phyloP scores from a whole-genome alignment of 768 basidiomycete genomes.

The Mycena amicta region DNA sequence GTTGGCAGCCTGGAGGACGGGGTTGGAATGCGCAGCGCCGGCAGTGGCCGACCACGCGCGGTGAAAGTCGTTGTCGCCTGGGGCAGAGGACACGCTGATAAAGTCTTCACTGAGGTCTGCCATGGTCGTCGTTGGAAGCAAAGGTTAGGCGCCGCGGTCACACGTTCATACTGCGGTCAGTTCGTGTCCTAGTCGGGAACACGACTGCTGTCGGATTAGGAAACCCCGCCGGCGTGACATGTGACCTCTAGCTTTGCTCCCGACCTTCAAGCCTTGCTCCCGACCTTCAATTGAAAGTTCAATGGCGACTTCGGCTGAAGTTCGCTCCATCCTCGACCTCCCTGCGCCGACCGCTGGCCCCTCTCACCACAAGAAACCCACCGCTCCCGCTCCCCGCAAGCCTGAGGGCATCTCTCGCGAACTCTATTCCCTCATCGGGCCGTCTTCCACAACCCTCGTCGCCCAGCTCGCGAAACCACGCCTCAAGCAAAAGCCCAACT shows the following conservation, averaged over 20 bases:
- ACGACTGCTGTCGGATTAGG: too few relatives aligned
- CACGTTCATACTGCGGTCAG: not conserved
- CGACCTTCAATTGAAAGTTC: too few relatives aligned
- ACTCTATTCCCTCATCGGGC: conserved; percentile 93
- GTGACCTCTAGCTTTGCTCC: not conserved
- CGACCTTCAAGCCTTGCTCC: not conserved
- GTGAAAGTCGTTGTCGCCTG: conserved; percentile 43
- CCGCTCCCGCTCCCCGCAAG: conserved; percentile 52
- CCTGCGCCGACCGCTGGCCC: conserved; percentile 48
- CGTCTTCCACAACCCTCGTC: conserved; percentile 83
- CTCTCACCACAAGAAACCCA: conserved; percentile 50
- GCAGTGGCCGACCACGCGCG: conserved; percentile 47
- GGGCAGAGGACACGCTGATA: conserved; percentile 43
- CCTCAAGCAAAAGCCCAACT: conserved; percentile 84
- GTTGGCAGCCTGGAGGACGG: conserved; percentile 46
- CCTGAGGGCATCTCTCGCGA: conserved; percentile 93
- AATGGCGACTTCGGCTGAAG: conserved; percentile 79
- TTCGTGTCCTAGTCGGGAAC: not conserved
- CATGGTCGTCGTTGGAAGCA: not conserved
- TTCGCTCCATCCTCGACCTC: conserved; percentile 81
- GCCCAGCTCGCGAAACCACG: conserved; percentile 79
- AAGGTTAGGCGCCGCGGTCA: not conserved
- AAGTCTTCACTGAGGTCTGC: conserved; percentile 34
- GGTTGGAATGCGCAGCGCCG: conserved; percentile 52
- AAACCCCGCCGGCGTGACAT: too few relatives aligned